Conservation (phyloP, 1,139 yeast genomes). For the Sugiyamaella castrensis region DNA sequence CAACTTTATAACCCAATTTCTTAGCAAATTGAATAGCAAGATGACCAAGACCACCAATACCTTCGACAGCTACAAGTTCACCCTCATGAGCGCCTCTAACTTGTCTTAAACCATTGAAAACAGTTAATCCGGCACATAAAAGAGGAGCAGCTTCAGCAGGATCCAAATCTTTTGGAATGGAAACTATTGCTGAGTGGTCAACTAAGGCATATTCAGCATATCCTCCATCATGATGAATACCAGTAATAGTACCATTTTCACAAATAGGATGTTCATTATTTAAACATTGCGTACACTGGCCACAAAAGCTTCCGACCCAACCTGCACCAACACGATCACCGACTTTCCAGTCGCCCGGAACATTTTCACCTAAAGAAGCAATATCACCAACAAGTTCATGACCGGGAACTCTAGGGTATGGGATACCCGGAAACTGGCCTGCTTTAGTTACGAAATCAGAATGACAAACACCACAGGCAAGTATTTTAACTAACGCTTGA, state of each 20-base stretch:
- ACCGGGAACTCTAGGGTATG: constrained; percentile 42
- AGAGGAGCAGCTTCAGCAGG: constrained; percentile 56
- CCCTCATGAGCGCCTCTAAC: constrained; percentile 41
- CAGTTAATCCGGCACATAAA: constrained; percentile 67
- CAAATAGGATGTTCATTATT: constrained; percentile 42
- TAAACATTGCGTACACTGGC: constrained; percentile 48
- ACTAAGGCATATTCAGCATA: constrained; percentile 57
- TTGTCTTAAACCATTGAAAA: constrained; percentile 54
- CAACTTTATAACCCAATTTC: constrained; percentile 52
- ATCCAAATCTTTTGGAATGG: constrained; percentile 52
- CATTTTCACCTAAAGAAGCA: constrained; percentile 3
- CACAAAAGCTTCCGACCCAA: constrained; percentile 51
- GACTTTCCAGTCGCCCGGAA: constrained; percentile 36
- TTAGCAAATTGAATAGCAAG: constrained; percentile 52
- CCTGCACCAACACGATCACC: constrained; percentile 59
- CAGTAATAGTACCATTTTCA: constrained; percentile 36
- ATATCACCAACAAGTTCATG: constrained; percentile 53
- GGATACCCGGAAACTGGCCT: constrained; percentile 42
- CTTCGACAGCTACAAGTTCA: constrained; percentile 49
- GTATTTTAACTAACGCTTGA: constrained; percentile 54
- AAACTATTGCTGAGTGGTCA: constrained; percentile 51
- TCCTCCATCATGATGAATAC: constrained; percentile 51
- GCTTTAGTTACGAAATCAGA: constrained; percentile 50
- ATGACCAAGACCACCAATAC: constrained; percentile 58
- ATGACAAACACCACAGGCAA: constrained; percentile 62